These are phyloP conservation scores for Wallacemonas sp. DNA, from an alignment of 208 protist genomes.

Conservation along the genomic window DNA sequence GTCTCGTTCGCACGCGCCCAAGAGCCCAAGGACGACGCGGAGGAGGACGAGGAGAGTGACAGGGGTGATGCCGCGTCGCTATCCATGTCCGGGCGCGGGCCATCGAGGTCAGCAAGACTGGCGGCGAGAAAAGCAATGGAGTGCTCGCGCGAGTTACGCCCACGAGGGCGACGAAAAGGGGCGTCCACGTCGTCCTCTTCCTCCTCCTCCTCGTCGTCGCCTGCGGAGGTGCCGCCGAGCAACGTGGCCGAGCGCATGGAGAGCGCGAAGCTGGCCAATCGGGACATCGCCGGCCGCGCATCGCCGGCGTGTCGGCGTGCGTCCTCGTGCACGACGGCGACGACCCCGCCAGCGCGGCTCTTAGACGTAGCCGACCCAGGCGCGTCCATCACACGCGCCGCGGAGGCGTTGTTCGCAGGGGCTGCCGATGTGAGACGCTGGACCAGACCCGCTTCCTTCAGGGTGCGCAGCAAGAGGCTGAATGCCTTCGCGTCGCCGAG, in stretches of 20 bases:
- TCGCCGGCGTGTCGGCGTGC: no score
- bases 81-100: neutral
- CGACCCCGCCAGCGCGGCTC: no score
- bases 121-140: neutral
- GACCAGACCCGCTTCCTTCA: constrained; percentile 19
- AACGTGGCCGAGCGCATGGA: constrained; percentile 7
- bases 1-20: no score
- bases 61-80: neutral
- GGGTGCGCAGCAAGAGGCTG: constrained; percentile 14
- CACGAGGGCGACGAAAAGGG: neutral
- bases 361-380: no score
- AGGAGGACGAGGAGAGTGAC: no score
- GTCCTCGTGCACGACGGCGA: no score
- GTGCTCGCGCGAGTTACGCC: neutral
- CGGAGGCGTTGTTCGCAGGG: neutral
- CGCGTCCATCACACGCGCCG: no score
- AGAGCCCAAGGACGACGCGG: no score
- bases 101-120: neutral
- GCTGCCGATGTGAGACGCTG: neutral
- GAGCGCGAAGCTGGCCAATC: constrained; percentile 4
- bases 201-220: neutral
- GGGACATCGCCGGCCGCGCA: neutral
- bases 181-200: neutral
- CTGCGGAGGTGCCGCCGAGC: neutral
- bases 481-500: constrained; percentile 15